Conservation (phyloP, 768 basidiomycete genomes). For the Chalciporus pseudorubinellus region DNA sequence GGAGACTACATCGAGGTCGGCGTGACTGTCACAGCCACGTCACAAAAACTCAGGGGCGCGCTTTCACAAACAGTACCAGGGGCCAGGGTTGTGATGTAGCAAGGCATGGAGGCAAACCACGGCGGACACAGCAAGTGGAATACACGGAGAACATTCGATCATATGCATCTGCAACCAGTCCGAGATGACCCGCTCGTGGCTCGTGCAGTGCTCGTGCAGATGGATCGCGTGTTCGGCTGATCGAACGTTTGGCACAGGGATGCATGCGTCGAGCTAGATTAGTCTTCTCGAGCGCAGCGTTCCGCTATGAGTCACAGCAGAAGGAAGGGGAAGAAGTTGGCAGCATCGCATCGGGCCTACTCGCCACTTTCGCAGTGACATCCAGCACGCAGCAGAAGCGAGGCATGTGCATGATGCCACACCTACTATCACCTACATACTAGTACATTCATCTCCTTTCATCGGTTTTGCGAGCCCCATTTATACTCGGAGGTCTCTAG, state of each 20-base stretch:
- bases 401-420: conserved; percentile 25
- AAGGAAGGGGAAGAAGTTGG: conserved; percentile 9
- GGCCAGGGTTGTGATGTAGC: too few relatives aligned
- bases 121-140: conserved; percentile 12
- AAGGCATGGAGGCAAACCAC: background rate
- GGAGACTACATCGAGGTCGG: too few relatives aligned
- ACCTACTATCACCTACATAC: too few relatives aligned
- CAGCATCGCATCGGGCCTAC: conserved; percentile 17
- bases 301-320: conserved; percentile 12
- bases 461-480: conserved; percentile 14
- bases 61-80: too few relatives aligned
- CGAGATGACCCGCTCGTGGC: conserved; percentile 1
- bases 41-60: too few relatives aligned
- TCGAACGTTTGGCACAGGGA: conserved; percentile 12
- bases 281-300: conserved; percentile 1
- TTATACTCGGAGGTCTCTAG: conserved; percentile 17
- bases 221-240: conserved; percentile 5
- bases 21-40: too few relatives aligned
- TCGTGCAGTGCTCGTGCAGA: too few relatives aligned
- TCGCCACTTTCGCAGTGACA: conserved; percentile 14
- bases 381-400: conserved; percentile 31
- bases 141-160: background rate
- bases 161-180: conserved; percentile 1
- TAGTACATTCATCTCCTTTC: background rate
- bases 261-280: conserved; percentile 14